Conservation (phyloP, 208 protist genomes). For the Leishmania tarentolae region DNA sequence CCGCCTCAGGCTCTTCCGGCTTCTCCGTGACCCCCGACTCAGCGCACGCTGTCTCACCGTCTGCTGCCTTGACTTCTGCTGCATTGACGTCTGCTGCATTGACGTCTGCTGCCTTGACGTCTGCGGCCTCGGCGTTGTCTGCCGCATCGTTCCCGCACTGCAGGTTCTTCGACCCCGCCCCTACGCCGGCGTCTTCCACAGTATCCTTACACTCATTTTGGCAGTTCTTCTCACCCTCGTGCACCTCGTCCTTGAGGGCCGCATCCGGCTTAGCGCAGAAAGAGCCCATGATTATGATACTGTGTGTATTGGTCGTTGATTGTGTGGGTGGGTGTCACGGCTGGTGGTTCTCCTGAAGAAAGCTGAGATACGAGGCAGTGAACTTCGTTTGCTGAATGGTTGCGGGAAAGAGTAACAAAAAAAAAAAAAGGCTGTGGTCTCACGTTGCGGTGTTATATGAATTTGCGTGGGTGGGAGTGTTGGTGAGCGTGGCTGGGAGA, state of each 20-base stretch:
- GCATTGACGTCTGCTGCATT: background rate
- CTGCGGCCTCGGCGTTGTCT: background rate
- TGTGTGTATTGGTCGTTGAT: background rate
- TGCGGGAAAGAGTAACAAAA: background rate
- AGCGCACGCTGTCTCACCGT: background rate
- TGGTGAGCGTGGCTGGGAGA: background rate
- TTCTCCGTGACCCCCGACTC: background rate
- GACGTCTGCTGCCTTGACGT: background rate
- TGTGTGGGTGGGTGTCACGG: background rate
- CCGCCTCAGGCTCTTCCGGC: conserved; percentile 5
- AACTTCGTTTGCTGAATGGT: background rate
- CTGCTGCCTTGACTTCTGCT: background rate
- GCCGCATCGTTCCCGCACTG: background rate
- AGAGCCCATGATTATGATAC: conserved; percentile 2
- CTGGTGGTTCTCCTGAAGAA: background rate
- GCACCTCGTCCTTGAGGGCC: conserved; percentile 10
- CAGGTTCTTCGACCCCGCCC: background rate
- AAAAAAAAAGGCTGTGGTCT: background rate
- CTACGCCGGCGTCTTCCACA: background rate
- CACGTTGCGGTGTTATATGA: background rate
- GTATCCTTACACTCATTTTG: conserved; percentile 7
- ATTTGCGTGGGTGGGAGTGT: background rate
- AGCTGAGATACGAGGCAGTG: background rate
- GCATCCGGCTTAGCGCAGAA: conserved; percentile 14
- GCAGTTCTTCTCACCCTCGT: conserved; percentile 7